Evolutionary conservation across 1,284 basidiomycete genomes (phyloP), one percentile per base, ranked within the genome.

Genomic region (Ustilago sp.): DNA sequence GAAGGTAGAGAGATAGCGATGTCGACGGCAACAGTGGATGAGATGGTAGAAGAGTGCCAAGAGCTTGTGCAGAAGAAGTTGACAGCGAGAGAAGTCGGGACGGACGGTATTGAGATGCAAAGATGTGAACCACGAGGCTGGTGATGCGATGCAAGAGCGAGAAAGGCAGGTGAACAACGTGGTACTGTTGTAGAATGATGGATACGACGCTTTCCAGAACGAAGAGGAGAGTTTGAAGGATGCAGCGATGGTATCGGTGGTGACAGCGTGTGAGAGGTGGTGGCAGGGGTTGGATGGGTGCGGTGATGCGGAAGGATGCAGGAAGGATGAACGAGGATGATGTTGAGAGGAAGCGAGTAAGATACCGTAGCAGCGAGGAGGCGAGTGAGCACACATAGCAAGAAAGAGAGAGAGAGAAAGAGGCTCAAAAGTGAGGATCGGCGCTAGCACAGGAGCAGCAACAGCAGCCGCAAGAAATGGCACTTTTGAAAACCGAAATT

Each of bases 171-270:
- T 15, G 35, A 19, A 35, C n/a, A 53, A 53, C 34, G 51, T 38
- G 51, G 51, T 19, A 53, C 35, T n/a, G 35, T 53, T 32, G 51
- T 19, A 53, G 34, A 50, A 31, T 32, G 48, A 50, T 53, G 36
- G 4, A 31, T 4, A 28, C 23, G 23, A 28, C 53, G 53, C 53
- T 55, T 55, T 55, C 53, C 53, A 32, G 36, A 55, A 38, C 53
- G 52, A 54, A 7, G 11, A 28, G 19, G 9, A 28, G 19, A 7
- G 34, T 15, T 4, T 36, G 28, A 31, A 9, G 34, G 51, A 52
- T 17, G 39, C 51, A 55, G 19, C 17, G n/a, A 55, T 17, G 12
- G 38, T 39, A n/a, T n/a, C 15, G 53, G 36, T 28, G 31, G 9
- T 50, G 48, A 50, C 12, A 50, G 48, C 9, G 28, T 45, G 43